These are phyloP conservation scores for Entamoeba invadens DNA, from an alignment of 208 protist species.

Conservation along the genomic window DNA sequence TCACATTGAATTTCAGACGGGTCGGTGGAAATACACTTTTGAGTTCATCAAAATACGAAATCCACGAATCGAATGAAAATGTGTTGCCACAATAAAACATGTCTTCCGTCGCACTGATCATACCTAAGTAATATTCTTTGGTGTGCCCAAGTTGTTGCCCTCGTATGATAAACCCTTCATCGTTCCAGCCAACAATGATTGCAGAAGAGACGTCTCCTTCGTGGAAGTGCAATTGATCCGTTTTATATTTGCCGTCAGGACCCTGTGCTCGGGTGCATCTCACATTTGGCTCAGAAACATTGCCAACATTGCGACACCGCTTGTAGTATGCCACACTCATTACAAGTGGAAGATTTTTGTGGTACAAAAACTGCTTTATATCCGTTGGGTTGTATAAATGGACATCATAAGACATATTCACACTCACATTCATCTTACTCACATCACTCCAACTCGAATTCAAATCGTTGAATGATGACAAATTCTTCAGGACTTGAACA, in stretches of 20 bases:
- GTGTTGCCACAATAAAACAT: background rate
- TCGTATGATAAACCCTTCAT: background rate
- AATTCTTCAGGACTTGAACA: background rate
- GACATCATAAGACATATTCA: background rate
- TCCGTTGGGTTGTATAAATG: background rate
- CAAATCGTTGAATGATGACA: background rate
- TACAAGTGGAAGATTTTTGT: background rate
- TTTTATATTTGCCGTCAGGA: background rate
- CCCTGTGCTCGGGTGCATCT: background rate
- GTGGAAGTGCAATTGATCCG: background rate
- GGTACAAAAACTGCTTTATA: background rate
- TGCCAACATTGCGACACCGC: background rate
- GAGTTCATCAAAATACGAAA: background rate
- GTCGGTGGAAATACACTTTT: background rate
- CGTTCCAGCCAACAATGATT: background rate
- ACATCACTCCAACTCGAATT: background rate
- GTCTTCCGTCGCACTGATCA: background rate
- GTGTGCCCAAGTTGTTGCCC: background rate
- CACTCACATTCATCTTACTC: background rate
- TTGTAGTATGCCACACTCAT: background rate
- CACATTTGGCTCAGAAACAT: background rate
- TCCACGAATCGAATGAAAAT: background rate
- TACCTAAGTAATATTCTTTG: background rate
- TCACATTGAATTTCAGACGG: background rate
- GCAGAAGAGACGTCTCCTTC: background rate